Percentiles rank a stretch among this genome's conserved stretches.
Conservation (phyloP, 352 stramenopile genomes). For the Pythium vanterpoolii region DNA sequence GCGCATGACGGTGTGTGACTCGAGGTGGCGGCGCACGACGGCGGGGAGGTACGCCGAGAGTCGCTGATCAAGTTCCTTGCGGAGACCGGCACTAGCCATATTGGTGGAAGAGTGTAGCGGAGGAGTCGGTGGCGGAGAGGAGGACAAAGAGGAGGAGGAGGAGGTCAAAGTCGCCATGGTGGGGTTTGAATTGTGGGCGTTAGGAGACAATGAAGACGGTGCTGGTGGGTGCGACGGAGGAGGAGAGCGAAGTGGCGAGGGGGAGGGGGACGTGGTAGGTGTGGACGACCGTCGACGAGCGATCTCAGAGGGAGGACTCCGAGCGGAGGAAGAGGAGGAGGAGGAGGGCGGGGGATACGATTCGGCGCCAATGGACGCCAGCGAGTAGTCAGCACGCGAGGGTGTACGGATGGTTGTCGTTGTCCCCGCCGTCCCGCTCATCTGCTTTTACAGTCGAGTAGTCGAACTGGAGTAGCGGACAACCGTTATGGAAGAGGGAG, state of each 20-base stretch:
- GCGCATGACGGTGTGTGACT: slow-evolving; percentile 45
- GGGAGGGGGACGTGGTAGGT: slow-evolving; percentile 5
- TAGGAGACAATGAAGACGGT: not conserved
- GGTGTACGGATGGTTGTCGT: slow-evolving; percentile 8
- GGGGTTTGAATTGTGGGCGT: not conserved
- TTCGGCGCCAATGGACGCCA: slow-evolving; percentile 7
- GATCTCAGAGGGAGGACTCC: not conserved
- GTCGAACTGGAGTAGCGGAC: not conserved
- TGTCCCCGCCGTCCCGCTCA: slow-evolving; percentile 7
- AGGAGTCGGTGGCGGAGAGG: not conserved
- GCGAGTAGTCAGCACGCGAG: slow-evolving; percentile 15
- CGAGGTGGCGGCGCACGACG: slow-evolving; percentile 71
- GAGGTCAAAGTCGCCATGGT: not conserved
- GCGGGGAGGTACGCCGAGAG: slow-evolving; percentile 81
- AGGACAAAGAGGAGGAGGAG: not conserved
- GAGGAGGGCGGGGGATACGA: not conserved
- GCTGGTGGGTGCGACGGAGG: not conserved
- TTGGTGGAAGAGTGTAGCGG: not conserved
- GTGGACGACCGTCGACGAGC: slow-evolving; percentile 15
- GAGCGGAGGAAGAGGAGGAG: not conserved
- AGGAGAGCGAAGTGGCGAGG: slow-evolving; percentile 2
- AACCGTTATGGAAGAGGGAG: slow-evolving; percentile 9
- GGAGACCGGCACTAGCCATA: slow-evolving; percentile 26
- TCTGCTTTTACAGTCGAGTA: slow-evolving; percentile 8
- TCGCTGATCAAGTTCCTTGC: slow-evolving; percentile 81